These are phyloP conservation scores for Pisolithus thermaeus DNA, from an alignment of 1,284 basidiomycete species.

Conservation along the genomic window DNA sequence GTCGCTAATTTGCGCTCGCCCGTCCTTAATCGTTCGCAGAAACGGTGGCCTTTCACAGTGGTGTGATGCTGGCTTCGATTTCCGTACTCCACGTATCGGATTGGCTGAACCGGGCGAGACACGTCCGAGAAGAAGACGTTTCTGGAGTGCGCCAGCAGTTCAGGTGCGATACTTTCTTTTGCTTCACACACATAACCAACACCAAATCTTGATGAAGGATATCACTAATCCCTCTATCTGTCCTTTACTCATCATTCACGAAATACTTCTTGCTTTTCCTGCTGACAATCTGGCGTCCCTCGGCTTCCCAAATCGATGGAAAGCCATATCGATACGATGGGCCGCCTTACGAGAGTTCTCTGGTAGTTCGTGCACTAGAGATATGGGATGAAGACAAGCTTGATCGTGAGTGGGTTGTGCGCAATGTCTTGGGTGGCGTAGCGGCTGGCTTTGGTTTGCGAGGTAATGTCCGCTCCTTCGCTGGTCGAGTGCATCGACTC, in stretches of 20 bases:
- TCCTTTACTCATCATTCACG: conserved; percentile 83
- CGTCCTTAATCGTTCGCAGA: conserved; percentile 36
- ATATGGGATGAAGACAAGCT: conserved; percentile 62
- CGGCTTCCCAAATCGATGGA: conserved; percentile 22
- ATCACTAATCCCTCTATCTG: conserved; percentile 70
- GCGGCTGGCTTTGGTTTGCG: conserved; percentile 67
- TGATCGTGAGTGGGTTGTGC: conserved; percentile 80
- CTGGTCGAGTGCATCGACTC: neutral
- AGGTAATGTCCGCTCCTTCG: conserved; percentile 30
- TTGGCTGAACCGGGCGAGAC: conserved; percentile 23
- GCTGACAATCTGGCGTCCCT: conserved; percentile 77
- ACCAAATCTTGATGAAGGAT: conserved; percentile 37
- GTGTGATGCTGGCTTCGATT: conserved; percentile 54
- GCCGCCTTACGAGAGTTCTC: conserved; percentile 24
- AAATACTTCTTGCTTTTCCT: conserved; percentile 82
- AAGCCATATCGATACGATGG: conserved; percentile 21
- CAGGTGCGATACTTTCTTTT: conserved; percentile 30
- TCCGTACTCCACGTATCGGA: conserved; percentile 41
- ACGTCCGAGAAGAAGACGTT: conserved; percentile 5
- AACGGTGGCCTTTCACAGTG: conserved; percentile 65
- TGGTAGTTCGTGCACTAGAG: conserved; percentile 37
- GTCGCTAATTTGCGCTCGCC: neutral
- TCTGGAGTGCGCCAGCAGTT: conserved; percentile 63
- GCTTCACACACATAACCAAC: neutral
- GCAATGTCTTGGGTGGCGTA: conserved; percentile 83